phyloP scores from a whole-genome alignment of 1,284 basidiomycete genomes.

The Papiliotrema flavescens region DNA sequence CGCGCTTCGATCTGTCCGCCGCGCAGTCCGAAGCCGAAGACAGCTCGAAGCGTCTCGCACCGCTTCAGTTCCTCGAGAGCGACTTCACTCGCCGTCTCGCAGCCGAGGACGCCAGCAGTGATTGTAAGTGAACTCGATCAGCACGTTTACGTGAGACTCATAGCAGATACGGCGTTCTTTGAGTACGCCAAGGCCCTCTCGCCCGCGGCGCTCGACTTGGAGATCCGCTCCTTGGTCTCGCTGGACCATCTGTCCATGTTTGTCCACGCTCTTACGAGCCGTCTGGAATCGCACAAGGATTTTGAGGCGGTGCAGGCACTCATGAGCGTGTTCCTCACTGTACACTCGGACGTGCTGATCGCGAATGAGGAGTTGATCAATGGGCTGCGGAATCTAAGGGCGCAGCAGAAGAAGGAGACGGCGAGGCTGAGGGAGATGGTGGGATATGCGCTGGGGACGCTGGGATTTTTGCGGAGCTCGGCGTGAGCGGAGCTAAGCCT shows the following conservation, averaged over 20 bases:
- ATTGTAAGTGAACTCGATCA: conserved; percentile 58
- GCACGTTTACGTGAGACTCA: not conserved
- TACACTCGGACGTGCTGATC: conserved; percentile 79
- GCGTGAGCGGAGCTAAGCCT: not conserved
- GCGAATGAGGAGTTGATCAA: conserved; percentile 60
- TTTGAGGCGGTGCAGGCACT: conserved; percentile 94
- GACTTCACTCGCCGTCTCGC: conserved; percentile 67
- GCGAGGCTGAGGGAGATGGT: conserved; percentile 57
- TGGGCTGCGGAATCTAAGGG: conserved; percentile 59
- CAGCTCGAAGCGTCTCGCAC: conserved; percentile 57
- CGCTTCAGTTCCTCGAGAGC: conserved; percentile 62
- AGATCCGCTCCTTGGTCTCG: conserved; percentile 71
- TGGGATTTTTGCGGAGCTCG: conserved; percentile 39
- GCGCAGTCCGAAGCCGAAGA: conserved; percentile 42
- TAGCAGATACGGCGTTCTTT: conserved; percentile 76
- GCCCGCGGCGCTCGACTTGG: conserved; percentile 84
- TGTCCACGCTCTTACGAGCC: conserved; percentile 66
- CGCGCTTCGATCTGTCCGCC: conserved; percentile 62
- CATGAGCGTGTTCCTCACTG: conserved; percentile 74
- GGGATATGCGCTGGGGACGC: conserved; percentile 45
- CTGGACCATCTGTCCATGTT: conserved; percentile 66
- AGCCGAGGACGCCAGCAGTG: conserved; percentile 58
- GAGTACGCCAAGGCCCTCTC: conserved; percentile 79
- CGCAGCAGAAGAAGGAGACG: conserved; percentile 68
- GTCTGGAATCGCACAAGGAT: conserved; percentile 75